Conservation (phyloP, 1,284 basidiomycete species). For the Fomitiporia mediterranea region DNA sequence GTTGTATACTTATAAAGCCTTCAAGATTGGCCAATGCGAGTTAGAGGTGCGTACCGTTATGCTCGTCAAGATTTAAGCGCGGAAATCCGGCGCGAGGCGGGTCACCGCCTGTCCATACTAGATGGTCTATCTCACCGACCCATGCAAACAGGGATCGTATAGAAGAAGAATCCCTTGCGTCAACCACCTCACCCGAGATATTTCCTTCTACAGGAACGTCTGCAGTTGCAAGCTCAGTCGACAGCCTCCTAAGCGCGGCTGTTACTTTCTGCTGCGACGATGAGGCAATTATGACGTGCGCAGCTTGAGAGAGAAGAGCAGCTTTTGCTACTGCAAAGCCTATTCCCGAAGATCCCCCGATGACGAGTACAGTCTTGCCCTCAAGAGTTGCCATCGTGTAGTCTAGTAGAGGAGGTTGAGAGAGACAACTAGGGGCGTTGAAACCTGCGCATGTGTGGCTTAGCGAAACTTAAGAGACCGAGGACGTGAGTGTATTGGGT, state of each 20-base stretch:
- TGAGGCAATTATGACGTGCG: slow-evolving; percentile 18
- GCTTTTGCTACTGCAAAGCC: slow-evolving; percentile 18
- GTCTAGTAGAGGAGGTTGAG: too few relatives aligned
- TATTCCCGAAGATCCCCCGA: slow-evolving; percentile 19
- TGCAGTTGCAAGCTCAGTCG: slow-evolving; percentile 1
- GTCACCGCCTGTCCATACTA: slow-evolving; percentile 24
- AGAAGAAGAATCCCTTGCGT: slow-evolving; percentile 12
- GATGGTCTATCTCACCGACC: slow-evolving; percentile 24
- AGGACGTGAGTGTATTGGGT: too few relatives aligned
- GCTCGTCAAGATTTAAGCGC: slow-evolving; percentile 17
- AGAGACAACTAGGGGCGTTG: too few relatives aligned
- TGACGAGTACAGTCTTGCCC: slow-evolving; percentile 14
- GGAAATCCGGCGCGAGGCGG: slow-evolving; percentile 12
- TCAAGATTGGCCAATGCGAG: neutral
- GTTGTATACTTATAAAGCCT: neutral
- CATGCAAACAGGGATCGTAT: slow-evolving; percentile 18
- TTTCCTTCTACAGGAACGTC: slow-evolving; percentile 6
- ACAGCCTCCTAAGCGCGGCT: slow-evolving; percentile 7
- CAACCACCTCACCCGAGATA: slow-evolving; percentile 18
- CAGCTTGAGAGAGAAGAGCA: slow-evolving; percentile 14
- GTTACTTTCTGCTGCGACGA: slow-evolving; percentile 12
- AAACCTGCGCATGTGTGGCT: too few relatives aligned
- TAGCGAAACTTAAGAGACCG: too few relatives aligned
- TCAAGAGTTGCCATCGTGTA: slow-evolving; percentile 5
- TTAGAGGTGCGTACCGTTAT: slow-evolving; percentile 18